These are phyloP conservation scores for Calonectria leucothoes DNA, from an alignment of 2,329 filamentous ascomycete species.

Conservation along the genomic window DNA sequence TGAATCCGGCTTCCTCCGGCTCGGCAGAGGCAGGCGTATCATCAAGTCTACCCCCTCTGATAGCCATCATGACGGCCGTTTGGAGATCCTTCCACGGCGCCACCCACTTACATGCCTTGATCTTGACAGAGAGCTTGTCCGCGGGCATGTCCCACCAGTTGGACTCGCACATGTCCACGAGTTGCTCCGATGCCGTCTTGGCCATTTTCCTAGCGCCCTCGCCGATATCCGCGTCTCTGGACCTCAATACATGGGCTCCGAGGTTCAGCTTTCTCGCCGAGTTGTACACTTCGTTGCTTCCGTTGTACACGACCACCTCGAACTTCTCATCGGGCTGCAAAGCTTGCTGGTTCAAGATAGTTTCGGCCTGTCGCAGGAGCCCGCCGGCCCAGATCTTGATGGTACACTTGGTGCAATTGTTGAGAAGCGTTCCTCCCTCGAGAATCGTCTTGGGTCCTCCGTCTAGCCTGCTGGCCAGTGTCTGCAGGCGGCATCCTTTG, in stretches of 20 bases:
- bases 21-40: neutral
- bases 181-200: neutral
- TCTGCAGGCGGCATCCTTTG: neutral
- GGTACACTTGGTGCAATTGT: neutral
- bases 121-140: neutral
- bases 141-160: neutral
- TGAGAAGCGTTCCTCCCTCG: neutral
- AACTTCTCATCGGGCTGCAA: neutral
- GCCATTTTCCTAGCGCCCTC: neutral
- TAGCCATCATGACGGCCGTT: neutral
- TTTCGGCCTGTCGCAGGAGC: neutral
- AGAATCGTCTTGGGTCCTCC: neutral
- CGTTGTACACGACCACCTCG: neutral
- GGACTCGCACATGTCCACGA: neutral
- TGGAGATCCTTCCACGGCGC: neutral
- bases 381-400: neutral
- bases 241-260: neutral
- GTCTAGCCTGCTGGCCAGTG: neutral
- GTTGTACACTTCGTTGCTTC: neutral
- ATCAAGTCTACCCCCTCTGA: neutral
- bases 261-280: neutral
- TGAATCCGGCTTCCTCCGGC: neutral
- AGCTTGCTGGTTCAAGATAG: neutral
- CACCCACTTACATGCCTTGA: neutral
- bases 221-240: neutral